phyloP scores from a whole-genome alignment of 768 basidiomycete species.

The Boletus rubescentipes region DNA sequence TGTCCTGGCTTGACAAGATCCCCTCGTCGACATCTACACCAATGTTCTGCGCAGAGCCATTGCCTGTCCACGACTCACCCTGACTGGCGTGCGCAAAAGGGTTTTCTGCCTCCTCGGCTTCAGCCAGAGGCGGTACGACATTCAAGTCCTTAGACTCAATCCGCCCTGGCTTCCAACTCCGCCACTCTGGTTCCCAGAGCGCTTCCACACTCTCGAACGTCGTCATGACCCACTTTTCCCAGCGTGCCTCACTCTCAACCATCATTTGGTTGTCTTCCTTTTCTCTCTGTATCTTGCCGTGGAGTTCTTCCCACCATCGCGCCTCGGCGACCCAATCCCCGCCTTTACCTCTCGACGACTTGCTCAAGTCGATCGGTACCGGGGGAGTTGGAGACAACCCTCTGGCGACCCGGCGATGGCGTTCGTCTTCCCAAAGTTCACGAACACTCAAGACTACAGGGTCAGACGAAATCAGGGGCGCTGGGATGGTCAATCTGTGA shows the following conservation, averaged over 20 bases:
- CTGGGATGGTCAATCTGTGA: slow-evolving; percentile 62
- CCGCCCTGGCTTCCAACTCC: slow-evolving; percentile 49
- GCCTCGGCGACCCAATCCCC: slow-evolving; percentile 72
- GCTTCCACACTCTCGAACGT: slow-evolving; percentile 89
- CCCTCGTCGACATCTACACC: slow-evolving; percentile 33
- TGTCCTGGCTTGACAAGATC: slow-evolving; percentile 35
- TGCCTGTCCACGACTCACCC: slow-evolving; percentile 11
- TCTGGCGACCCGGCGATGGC: slow-evolving; percentile 60
- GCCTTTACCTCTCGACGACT: slow-evolving; percentile 53
- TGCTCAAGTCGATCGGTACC: slow-evolving; percentile 69
- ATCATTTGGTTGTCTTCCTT: slow-evolving; percentile 25
- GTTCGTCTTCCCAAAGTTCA: slow-evolving; percentile 96
- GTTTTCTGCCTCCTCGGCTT: slow-evolving; percentile 15
- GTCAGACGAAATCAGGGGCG: slow-evolving; percentile 50
- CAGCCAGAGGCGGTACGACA: slow-evolving; percentile 12
- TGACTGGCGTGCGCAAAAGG: slow-evolving; percentile 26
- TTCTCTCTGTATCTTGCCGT: slow-evolving; percentile 55
- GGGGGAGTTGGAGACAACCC: slow-evolving; percentile 74
- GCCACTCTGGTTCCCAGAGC: slow-evolving; percentile 70
- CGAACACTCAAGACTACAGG: slow-evolving; percentile 85
- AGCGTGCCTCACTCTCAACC: slow-evolving; percentile 34
- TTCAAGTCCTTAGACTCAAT: slow-evolving; percentile 11
- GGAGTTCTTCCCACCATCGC: slow-evolving; percentile 74
- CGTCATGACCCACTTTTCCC: slow-evolving; percentile 81
- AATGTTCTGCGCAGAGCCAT: not conserved